Evolutionary conservation across 2,329 filamentous ascomycete genomes (phyloP), one percentile per base, ranked within the genome.

Genomic region (Byssochlamys sp.): DNA sequence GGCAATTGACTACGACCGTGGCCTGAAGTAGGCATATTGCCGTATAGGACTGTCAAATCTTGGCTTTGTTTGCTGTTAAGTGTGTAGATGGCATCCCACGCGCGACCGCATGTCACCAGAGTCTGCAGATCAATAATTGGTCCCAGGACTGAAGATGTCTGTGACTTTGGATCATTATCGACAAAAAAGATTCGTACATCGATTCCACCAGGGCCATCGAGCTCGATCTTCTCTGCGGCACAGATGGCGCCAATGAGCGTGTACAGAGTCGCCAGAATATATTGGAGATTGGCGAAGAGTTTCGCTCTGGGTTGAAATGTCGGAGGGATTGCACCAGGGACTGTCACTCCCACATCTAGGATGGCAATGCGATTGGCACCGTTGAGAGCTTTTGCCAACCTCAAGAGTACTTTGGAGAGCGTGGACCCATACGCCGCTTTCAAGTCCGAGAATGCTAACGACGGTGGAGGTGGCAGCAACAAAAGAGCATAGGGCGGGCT

Each of bases 261-360:
- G 78, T 97, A 97, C 26, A 95, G 69, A 27, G 83, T 82, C 2
- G 88, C 88, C 25, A 96, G 75, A 4, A 92, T 78, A n/a, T 81
- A 78, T 71, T 96, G 90, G 0, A 85, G 81, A n/a, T 80, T 74
- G 33, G 79, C 69, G 81, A 91, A 95, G 19, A 82, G 76, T 52
- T 82, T 75, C 26, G 80, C 77, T 64, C 81, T 80, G 52, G 81
- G 77, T 29, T 74, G 72, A 25, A 75, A 73, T 26, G 77, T 75
- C 31, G 74, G 73, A 24, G 81, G 79, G 52, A 78, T 74, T 11
- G 91, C 78, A 55, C 87, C 77, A 1, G 86, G 83, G 53, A 82
- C 81, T 1, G 82, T 80, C 39, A 95, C 71, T 1, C 84, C 88
- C 64, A 85, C 76, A 55, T 85, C 82, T 31, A 85, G 69, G 11